These are phyloP conservation scores for Coniochaeta prunicola DNA, from an alignment of 2,329 filamentous ascomycete species.

Conservation along the genomic window DNA sequence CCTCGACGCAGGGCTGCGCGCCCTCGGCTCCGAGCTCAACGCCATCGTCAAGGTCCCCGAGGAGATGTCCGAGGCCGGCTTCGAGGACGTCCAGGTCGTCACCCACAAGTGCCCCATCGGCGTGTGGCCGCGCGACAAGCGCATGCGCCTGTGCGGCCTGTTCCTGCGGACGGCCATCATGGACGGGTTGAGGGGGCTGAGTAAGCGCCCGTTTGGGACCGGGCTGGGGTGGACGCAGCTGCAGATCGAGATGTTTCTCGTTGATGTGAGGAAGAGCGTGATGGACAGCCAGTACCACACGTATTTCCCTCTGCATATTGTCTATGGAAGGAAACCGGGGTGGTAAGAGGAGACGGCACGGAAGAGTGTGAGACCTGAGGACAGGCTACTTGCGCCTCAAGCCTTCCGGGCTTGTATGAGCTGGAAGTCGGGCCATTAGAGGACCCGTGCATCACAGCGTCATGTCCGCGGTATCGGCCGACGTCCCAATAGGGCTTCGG, in stretches of 20 bases:
- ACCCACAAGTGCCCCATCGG: conserved; percentile 40
- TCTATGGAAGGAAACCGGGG: conserved; percentile 23
- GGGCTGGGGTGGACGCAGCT: conserved; percentile 24
- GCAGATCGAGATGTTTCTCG: conserved; percentile 28
- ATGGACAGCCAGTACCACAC: conserved; percentile 20
- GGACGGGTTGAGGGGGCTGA: conserved; percentile 23
- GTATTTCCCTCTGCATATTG: conserved; percentile 22
- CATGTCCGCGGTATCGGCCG: neutral
- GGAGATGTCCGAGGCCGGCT: conserved; percentile 32
- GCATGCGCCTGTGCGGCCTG: conserved; percentile 36
- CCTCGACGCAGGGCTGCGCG: conserved; percentile 30
- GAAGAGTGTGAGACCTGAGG: neutral
- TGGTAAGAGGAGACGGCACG: neutral
- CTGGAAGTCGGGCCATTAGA: neutral
- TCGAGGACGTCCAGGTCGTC: conserved; percentile 24
- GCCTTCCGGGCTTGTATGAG: neutral
- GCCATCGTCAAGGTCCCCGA: conserved; percentile 26
- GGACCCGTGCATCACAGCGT: neutral
- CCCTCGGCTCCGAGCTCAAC: conserved; percentile 33
- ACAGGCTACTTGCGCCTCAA: neutral
- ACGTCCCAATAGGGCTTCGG: too few species aligned
- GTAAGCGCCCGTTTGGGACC: conserved; percentile 18
- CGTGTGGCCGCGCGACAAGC: conserved; percentile 35
- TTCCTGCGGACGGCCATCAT: conserved; percentile 34
- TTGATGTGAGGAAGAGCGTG: conserved; percentile 24